Evolutionary conservation across 805 yeast species (phyloP).

Genomic region (Cyberlindnera samutprakarnensis): DNA sequence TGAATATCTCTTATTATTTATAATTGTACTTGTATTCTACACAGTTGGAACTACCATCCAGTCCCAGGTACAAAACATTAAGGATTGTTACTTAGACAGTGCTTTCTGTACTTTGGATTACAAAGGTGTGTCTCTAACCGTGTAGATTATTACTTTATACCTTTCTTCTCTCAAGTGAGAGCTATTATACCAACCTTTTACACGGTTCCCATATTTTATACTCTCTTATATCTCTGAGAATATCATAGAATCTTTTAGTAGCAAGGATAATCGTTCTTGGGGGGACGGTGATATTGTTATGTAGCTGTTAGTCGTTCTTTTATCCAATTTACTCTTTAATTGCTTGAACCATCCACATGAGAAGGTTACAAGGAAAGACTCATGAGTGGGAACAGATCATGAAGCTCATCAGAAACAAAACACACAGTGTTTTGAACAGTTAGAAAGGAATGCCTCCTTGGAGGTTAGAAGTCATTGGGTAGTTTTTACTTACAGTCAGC

Average conservation of each 20-base stretch:
- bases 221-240: conserved; percentile 77
- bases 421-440: conserved; percentile 30
- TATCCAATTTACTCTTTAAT: conserved; percentile 53
- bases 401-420: too few relatives aligned
- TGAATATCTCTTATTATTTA: conserved; percentile 50
- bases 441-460: conserved; percentile 42
- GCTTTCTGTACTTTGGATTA: conserved; percentile 48
- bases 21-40: conserved; percentile 46
- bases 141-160: conserved; percentile 57
- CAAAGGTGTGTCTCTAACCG: conserved; percentile 51
- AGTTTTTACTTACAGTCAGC: conserved; percentile 43
- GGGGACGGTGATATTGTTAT: conserved; percentile 72
- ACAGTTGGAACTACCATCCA: conserved; percentile 57
- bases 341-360: conserved; percentile 49
- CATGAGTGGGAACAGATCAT: conserved; percentile 40
- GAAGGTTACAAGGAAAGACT: conserved; percentile 41
- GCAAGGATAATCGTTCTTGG: conserved; percentile 50
- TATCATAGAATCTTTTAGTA: conserved; percentile 33
- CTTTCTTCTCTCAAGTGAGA: conserved; percentile 66
- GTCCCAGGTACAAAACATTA: conserved; percentile 50
- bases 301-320: conserved; percentile 74
- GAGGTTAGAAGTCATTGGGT: conserved; percentile 61
- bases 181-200: conserved; percentile 53
- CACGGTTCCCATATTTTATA: conserved; percentile 66
- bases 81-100: conserved; percentile 58